A percentile compares a stretch with the other conserved stretches of the same genome.
Evolutionary conservation across 2,329 filamentous ascomycete species (phyloP).

Genomic region (Ophiostoma australiae): DNA sequence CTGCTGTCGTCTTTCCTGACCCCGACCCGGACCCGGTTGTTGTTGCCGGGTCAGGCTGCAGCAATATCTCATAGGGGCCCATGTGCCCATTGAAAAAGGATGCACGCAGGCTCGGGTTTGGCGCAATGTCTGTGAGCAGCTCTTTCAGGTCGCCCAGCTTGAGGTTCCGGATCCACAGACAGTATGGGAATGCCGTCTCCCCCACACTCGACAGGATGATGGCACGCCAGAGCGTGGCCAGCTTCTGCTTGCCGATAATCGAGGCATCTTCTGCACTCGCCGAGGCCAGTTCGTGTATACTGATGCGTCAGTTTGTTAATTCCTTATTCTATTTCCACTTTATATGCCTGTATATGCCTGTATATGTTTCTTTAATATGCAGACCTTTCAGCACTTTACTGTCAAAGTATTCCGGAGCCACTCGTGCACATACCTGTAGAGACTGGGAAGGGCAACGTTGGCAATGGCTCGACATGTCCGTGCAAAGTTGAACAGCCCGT

Average conservation of each 20-base stretch:
- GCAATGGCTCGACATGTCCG: slow-evolving; percentile 53
- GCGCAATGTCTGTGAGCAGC: slow-evolving; percentile 51
- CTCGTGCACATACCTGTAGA: slow-evolving; percentile 53
- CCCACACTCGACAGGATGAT: slow-evolving; percentile 61
- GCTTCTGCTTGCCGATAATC: slow-evolving; percentile 42
- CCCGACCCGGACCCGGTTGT: background rate
- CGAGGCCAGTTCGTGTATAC: background rate
- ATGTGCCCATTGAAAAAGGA: slow-evolving; percentile 42
- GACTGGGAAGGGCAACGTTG: slow-evolving; percentile 52
- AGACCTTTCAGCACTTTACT: background rate
- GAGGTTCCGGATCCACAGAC: slow-evolving; percentile 59
- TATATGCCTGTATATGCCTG: too few relatives aligned
- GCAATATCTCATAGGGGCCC: slow-evolving; percentile 34
- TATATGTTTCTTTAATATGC: too few relatives aligned
- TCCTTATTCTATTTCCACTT: background rate
- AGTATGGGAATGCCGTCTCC: slow-evolving; percentile 63
- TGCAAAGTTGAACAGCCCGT: slow-evolving; percentile 56
- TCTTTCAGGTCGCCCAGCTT: slow-evolving; percentile 58
- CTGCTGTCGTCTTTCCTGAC: slow-evolving; percentile 20
- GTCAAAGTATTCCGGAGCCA: background rate
- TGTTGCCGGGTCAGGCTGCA: background rate
- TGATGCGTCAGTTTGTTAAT: background rate
- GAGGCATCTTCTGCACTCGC: slow-evolving; percentile 37
- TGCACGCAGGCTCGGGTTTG: slow-evolving; percentile 31
- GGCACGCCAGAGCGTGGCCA: slow-evolving; percentile 62